Percentiles rank a stretch among this genome's conserved stretches.
Evolutionary conservation across 2,329 filamentous ascomycete genomes (phyloP).

Genomic region (Periglandula ipomoeae): DNA sequence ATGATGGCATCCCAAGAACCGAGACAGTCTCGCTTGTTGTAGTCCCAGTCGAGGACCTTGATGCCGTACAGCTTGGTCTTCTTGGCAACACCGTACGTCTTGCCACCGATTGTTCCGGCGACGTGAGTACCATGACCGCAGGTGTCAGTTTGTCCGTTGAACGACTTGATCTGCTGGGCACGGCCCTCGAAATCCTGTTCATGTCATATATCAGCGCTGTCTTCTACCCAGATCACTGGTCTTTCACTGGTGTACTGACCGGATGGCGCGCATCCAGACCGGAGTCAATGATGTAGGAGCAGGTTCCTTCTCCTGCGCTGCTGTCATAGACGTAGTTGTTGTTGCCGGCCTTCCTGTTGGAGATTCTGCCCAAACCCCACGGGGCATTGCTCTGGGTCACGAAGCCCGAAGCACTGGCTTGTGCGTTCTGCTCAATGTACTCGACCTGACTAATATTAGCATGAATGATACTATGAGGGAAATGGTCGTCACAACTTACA

Average conservation of each 20-base stretch:
- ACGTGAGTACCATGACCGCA: no score
- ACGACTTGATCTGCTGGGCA: conserved; percentile 26
- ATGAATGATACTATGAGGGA: not conserved
- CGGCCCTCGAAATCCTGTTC: conserved; percentile 27
- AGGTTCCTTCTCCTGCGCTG: conserved; percentile 25
- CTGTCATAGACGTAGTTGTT: conserved; percentile 25
- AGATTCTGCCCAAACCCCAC: conserved; percentile 27
- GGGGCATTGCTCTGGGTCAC: conserved; percentile 25
- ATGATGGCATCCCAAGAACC: conserved; percentile 28
- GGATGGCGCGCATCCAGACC: conserved; percentile 24
- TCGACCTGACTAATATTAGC: conserved; percentile 16
- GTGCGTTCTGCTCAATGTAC: conserved; percentile 27
- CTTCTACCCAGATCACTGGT: no score
- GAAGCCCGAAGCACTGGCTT: conserved; percentile 1
- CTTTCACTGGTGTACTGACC: conserved; percentile 16
- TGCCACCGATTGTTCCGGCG: conserved; percentile 22
- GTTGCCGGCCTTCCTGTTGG: conserved; percentile 16
- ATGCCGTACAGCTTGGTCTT: conserved; percentile 27
- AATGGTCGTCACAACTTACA: conserved; percentile 8
- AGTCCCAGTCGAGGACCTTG: conserved; percentile 26
- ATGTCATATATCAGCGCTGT: not conserved
- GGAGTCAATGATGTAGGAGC: conserved; percentile 33
- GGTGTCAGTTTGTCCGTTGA: conserved; percentile 19
- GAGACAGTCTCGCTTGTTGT: conserved; percentile 24
- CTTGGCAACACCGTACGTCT: conserved; percentile 30